Evolutionary conservation across 768 basidiomycete genomes (phyloP), one percentile per base, ranked within the genome.

Genomic region (Antrodiella citrinella): DNA sequence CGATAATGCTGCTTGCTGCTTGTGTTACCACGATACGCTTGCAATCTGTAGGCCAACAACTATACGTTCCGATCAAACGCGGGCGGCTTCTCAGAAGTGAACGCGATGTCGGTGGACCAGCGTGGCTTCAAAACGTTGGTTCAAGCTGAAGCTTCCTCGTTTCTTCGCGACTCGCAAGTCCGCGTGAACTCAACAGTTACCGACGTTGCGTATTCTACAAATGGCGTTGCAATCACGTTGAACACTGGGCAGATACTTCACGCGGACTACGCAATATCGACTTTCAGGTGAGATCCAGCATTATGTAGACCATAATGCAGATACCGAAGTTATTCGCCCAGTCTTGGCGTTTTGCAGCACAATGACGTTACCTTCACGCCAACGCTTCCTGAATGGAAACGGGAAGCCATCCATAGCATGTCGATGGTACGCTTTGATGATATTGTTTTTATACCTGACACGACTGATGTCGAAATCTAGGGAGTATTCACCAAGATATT

Each of bases 401-500:
- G 64, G 19, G 83, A 84, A 51, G 82, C 82, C 1, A 77, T 84
- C 25, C 74, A 78, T 19, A 77, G 73, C 51, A 76, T 83, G 63
- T 69, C 70, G 9, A 83, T 84, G 82, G 80, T 73, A 20, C 43
- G 60, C 19, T 21, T 45, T 22, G 26, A 2, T 42, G 43, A 21
- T 45, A 24, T 22, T 18, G 4, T 4, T 3, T 30, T 5, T 19
- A 4, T 4, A 35, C 30, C 15, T 38, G 9, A 40, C 19, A 41
- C 15, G 21, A 22, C 9, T 30, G 22, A 21, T 18, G 40, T 35
- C 21, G 10, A 7, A 15, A 9, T 26, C 23, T 20, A 74, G 72
- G 72, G 69, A 1, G 80, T 76, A 0, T 85, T 80, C 54, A 82
- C 82, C 1, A 84, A 84, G 63, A 82, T 84, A 24, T 84, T 84